Percentiles rank a stretch among this genome's conserved stretches.
These are phyloP conservation scores for Lentinus tigrinus DNA, from an alignment of 768 basidiomycete species.

Conservation along the genomic window DNA sequence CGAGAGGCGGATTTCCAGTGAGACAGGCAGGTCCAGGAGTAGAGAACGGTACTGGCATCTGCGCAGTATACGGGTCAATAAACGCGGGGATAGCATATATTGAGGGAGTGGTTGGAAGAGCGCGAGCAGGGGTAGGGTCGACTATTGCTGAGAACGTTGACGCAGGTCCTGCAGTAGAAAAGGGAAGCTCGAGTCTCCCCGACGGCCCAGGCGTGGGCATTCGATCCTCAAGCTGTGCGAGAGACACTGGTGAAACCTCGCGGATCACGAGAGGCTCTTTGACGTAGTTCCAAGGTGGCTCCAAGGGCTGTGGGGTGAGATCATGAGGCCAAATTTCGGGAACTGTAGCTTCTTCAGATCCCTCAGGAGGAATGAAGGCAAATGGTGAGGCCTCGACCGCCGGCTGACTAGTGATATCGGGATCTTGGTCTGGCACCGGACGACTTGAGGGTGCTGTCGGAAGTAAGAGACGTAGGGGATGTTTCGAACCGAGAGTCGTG, in stretches of 20 bases:
- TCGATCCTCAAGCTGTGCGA: no score
- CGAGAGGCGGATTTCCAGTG: neutral
- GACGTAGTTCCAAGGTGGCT: no score
- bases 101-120: neutral
- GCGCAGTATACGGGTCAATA: neutral
- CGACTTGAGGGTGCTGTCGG: neutral
- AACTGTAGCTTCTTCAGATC: no score
- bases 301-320: no score
- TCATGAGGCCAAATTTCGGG: no score
- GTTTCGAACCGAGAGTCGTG: conserved; percentile 40
- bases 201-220: no score
- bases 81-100: neutral
- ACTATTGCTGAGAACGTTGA: neutral
- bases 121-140: neutral
- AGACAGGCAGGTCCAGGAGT: conserved; percentile 18
- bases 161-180: conserved; percentile 30
- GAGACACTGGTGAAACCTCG: no score
- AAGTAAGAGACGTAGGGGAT: conserved; percentile 47
- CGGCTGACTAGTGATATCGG: neutral
- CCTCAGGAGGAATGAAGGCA: neutral
- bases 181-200: conserved; percentile 12
- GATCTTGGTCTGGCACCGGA: neutral
- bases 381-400: conserved; percentile 7
- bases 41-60: conserved; percentile 16
- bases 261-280: no score